phyloP scores from a whole-genome alignment of 495 filamentous ascomycete species.

The Daldinia childiae region DNA sequence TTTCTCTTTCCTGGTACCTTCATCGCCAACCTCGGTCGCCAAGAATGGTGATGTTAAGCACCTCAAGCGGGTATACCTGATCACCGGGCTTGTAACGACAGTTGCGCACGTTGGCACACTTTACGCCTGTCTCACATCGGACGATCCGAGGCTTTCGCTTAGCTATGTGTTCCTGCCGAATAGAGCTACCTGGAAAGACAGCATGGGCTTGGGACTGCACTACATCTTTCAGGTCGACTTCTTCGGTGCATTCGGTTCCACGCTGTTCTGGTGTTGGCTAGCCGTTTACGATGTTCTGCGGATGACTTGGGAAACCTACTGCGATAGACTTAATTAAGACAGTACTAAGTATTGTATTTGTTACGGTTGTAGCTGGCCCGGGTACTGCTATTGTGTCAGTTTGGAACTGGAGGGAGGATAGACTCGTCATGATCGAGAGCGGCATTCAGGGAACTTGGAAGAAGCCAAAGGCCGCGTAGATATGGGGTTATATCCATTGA shows the following conservation, averaged over 20 bases:
- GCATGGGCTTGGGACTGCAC: slow-evolving; percentile 39
- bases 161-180: slow-evolving; percentile 42
- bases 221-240: slow-evolving; percentile 47
- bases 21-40: not conserved
- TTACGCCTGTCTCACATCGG: slow-evolving; percentile 30
- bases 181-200: slow-evolving; percentile 19
- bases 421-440: slow-evolving; percentile 40
- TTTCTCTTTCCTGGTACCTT: slow-evolving; percentile 18
- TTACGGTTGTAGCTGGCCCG: slow-evolving; percentile 39
- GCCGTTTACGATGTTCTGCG: slow-evolving; percentile 38
- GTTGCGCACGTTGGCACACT: slow-evolving; percentile 30
- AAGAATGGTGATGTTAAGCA: slow-evolving; percentile 39
- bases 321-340: slow-evolving; percentile 20
- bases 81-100: slow-evolving; percentile 29
- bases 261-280: slow-evolving; percentile 43
- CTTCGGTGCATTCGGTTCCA: slow-evolving; percentile 37
- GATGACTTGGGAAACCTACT: slow-evolving; percentile 25
- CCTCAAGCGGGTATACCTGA: slow-evolving; percentile 40
- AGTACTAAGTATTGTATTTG: slow-evolving; percentile 25
- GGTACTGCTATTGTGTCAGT: slow-evolving; percentile 44
- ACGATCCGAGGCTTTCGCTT: slow-evolving; percentile 37
- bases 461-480: slow-evolving; percentile 41
- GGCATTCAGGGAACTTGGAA: slow-evolving; percentile 26
- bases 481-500: not conserved
- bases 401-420: slow-evolving; percentile 52